phyloP scores from a whole-genome alignment of 2,329 filamentous ascomycete genomes.

The Blastomyces emzantsi region DNA sequence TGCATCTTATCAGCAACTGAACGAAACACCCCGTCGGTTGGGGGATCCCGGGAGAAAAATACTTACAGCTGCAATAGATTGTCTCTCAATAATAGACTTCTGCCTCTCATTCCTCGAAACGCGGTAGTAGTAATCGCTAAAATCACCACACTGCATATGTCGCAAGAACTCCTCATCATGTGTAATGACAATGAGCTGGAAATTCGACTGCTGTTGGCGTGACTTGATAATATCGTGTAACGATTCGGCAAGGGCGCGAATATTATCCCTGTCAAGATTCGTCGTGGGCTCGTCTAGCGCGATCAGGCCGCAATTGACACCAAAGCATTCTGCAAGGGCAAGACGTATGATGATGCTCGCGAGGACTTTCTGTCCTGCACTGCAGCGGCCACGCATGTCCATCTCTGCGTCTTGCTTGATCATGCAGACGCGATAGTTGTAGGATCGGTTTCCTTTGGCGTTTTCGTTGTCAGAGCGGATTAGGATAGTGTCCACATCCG shows the following conservation, averaged over 20 bases:
- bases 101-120: slow-evolving; percentile 75
- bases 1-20: background rate
- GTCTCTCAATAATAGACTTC: slow-evolving; percentile 73
- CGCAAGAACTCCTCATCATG: slow-evolving; percentile 95
- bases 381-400: slow-evolving; percentile 98
- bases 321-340: slow-evolving; percentile 92
- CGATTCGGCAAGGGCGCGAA: slow-evolving; percentile 74
- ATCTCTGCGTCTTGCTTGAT: slow-evolving; percentile 95
- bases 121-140: slow-evolving; percentile 84
- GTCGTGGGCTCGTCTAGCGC: slow-evolving; percentile 96
- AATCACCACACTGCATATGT: slow-evolving; percentile 89
- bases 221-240: slow-evolving; percentile 79
- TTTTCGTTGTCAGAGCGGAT: slow-evolving; percentile 87
- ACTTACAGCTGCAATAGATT: slow-evolving; percentile 44
- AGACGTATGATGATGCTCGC: slow-evolving; percentile 96
- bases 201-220: slow-evolving; percentile 79
- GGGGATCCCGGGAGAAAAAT: background rate
- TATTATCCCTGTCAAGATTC: slow-evolving; percentile 92
- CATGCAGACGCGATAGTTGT: slow-evolving; percentile 98
- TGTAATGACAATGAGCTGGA: slow-evolving; percentile 97
- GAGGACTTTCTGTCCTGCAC: slow-evolving; percentile 90
- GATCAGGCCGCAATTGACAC: slow-evolving; percentile 89
- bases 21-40: background rate
- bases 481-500: slow-evolving; percentile 91
- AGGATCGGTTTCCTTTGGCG: slow-evolving; percentile 63